phyloP scores from a whole-genome alignment of 768 basidiomycete genomes.

The Mrakia blollopis region DNA sequence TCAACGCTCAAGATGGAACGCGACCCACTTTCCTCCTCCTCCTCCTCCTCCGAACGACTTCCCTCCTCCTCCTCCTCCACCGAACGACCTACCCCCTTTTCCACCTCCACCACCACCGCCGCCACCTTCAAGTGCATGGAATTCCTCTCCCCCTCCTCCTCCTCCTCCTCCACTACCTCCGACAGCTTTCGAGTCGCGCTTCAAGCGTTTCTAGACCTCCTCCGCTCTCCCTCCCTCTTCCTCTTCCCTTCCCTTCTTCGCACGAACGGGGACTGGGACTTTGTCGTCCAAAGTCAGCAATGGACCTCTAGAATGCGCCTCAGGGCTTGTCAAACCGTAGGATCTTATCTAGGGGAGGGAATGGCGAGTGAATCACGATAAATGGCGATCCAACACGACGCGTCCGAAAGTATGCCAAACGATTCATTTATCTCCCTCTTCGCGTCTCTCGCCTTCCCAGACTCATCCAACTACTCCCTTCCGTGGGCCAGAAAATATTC shows the following conservation, averaged over 20 bases:
- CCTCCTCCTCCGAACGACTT: not conserved
- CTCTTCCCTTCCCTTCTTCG: not conserved
- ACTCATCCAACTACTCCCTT: too few relatives aligned
- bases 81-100: not conserved
- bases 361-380: too few relatives aligned
- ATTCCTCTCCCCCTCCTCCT: not conserved
- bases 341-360: too few relatives aligned
- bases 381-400: too few relatives aligned
- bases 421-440: too few relatives aligned
- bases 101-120: not conserved
- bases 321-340: too few relatives aligned
- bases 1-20: not conserved
- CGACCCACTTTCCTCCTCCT: not conserved
- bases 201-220: not conserved
- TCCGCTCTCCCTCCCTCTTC: not conserved
- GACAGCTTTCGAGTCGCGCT: not conserved
- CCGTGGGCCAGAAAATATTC: too few relatives aligned
- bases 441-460: too few relatives aligned
- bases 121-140: not conserved
- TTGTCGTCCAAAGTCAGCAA: too few relatives aligned
- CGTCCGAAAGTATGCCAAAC: too few relatives aligned
- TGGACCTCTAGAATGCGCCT: too few relatives aligned
- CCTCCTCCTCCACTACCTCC: not conserved
- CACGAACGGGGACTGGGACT: not conserved
- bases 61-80: constrained; percentile 1